A percentile compares a stretch with the other conserved stretches of the same genome.
Conservation (phyloP, 2,329 filamentous ascomycete species). For the Aaosphaeria arxii region DNA sequence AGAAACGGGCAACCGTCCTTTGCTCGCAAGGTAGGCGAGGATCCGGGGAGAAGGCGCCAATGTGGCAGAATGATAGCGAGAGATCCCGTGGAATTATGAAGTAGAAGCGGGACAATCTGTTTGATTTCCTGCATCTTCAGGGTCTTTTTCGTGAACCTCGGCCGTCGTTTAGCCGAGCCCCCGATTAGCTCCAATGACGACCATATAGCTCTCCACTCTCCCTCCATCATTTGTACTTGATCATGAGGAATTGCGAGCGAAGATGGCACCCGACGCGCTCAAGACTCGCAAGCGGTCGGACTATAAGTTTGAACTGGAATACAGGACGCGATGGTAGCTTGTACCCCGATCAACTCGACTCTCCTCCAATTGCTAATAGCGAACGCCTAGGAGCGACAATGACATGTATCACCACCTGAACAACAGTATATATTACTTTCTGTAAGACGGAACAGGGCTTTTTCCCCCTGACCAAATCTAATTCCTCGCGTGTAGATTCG, state of each 20-base stretch:
- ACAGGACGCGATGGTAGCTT: constrained; percentile 76
- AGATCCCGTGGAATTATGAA: background rate
- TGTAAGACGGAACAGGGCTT: constrained; percentile 46
- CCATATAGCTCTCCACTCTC: background rate
- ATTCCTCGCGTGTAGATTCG: constrained; percentile 51
- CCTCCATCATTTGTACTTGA: background rate
- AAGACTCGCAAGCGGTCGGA: constrained; percentile 67
- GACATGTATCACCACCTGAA: constrained; percentile 96
- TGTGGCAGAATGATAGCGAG: constrained; percentile 3
- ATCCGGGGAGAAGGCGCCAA: constrained; percentile 53
- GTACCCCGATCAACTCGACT: background rate
- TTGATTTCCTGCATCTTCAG: background rate
- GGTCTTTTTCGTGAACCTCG: background rate
- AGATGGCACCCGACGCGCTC: constrained; percentile 24
- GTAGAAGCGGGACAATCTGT: background rate
- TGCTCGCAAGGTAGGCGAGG: constrained; percentile 50
- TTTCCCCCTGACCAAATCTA: background rate
- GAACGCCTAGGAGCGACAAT: constrained; percentile 70
- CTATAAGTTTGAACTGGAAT: constrained; percentile 76
- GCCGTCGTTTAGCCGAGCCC: background rate
- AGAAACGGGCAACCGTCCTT: constrained; percentile 38
- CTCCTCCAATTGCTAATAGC: constrained; percentile 2
- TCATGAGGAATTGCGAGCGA: background rate
- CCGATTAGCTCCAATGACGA: background rate
- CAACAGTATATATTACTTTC: constrained; percentile 80